A percentile compares a stretch with the other conserved stretches of the same genome.
Conservation (phyloP, 176 grass and related monocot genomes). For the Zizania latifolia region DNA sequence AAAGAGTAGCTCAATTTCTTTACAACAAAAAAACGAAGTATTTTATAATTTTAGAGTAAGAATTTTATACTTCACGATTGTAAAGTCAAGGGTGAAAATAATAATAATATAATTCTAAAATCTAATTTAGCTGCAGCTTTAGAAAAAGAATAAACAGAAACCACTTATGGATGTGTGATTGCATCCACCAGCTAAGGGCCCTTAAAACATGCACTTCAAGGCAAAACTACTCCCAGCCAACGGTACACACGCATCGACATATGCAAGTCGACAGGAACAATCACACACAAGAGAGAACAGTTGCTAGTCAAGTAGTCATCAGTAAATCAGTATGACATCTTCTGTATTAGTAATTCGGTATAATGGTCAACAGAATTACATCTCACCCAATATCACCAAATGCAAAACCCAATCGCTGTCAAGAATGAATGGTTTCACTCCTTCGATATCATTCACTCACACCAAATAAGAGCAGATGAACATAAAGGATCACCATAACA, state of each 20-base stretch:
- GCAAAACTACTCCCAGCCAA: not conserved
- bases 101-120: no score
- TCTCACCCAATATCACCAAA: constrained; percentile 27
- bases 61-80: no score
- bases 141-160: no score
- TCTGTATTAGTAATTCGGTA: not conserved
- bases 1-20: no score
- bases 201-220: no score
- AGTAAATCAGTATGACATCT: not conserved
- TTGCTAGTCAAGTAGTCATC: not conserved
- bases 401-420: not conserved
- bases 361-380: not conserved
- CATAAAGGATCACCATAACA: not conserved
- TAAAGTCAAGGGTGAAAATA: no score
- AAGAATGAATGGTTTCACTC: not conserved
- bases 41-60: no score
- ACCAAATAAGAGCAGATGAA: not conserved
- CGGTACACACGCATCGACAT: not conserved
- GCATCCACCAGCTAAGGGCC: no score
- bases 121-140: no score
- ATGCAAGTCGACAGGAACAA: not conserved
- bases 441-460: not conserved
- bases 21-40: no score
- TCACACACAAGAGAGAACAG: not conserved
- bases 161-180: no score